Base-by-base conservation (phyloP, 768 basidiomycete genomes). In the Pluteus cervinus region DNA sequence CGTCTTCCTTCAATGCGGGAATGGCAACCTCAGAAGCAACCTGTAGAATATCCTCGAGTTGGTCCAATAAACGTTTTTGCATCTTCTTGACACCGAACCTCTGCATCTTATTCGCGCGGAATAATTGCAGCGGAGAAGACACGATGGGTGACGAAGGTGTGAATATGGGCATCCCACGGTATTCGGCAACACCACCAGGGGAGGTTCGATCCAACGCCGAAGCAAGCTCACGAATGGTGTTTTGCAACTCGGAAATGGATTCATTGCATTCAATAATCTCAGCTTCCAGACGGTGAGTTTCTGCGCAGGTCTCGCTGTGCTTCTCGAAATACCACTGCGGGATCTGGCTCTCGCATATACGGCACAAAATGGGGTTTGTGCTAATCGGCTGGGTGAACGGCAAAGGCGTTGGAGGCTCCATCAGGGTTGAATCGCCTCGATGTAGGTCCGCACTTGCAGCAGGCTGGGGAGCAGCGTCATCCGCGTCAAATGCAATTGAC, bases 251-350 rank as follows among this genome's bases (percentile, higher is more conserved):
- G 11, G 71, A 61, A 39, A 98, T 83, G 16, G 83, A 83, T 57
- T 99, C 96, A 62, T 98, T 96, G 67, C 85, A 89, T 53, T 91
- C 88, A 25, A 74, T 64, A 47, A 98, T 92, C 59, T 96, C 93
- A 12, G 92, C 91, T 61, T 99, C 96, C 44, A 99, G 71, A 30
- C 89, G 81, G 62, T 99, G 96, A 3, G 87, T 83, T 63, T 97
- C 94, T 48, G 80, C 89, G 51, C 96, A 99, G 8, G 93, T 98
- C 63, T 99, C 96, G 73, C 91, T 98, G 67, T 99, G 96, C 66
- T 97, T 98, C 66, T 98, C 96, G 57, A 99, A 99, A 67, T 92
- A 99, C 96, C 96, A 99, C 44, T 94, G 87, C 2, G 94, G 93
- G 41, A 98, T 86, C 48, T 86, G 82, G 53, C 86, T 81, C 62